phyloP scores from a whole-genome alignment of 2,329 filamentous ascomycete genomes.

The Diplodia seriata region DNA sequence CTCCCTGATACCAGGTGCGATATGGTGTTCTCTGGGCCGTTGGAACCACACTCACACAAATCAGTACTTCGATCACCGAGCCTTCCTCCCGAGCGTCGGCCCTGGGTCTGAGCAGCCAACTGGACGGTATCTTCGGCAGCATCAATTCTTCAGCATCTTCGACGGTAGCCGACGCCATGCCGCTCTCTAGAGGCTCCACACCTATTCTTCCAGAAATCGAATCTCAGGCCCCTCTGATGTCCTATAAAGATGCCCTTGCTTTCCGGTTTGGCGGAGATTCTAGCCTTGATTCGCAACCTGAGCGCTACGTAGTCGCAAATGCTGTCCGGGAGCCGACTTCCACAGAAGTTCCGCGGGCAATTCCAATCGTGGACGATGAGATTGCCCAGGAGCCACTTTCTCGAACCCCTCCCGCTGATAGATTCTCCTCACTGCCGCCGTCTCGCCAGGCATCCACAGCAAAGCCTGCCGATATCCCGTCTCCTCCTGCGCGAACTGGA shows the following conservation, averaged over 20 bases:
- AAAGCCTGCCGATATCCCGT: not conserved
- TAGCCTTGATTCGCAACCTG: not conserved
- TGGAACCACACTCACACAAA: not conserved
- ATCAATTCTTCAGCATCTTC: not conserved
- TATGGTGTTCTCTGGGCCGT: not conserved
- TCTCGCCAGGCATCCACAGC: conserved; percentile 4
- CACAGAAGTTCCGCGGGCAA: conserved; percentile 7
- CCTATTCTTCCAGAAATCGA: conserved; percentile 1
- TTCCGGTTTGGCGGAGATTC: not conserved
- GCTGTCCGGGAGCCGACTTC: conserved; percentile 6
- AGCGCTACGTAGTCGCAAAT: conserved; percentile 4
- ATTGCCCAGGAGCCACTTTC: not conserved
- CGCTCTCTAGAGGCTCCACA: not conserved
- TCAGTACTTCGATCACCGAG: not conserved
- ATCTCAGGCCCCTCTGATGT: not conserved
- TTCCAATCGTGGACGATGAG: conserved; percentile 4
- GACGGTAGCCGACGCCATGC: not conserved
- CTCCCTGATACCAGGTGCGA: not conserved
- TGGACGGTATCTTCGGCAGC: conserved; percentile 1
- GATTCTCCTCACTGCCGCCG: not conserved
- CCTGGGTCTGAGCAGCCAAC: not conserved
- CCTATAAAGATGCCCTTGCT: not conserved
- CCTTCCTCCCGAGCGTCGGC: not conserved
- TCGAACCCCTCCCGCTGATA: not conserved
- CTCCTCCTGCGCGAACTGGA: conserved; percentile 2